Conservation (phyloP, 2,329 filamentous ascomycete species). For the Chaetomiaceae sp. region DNA sequence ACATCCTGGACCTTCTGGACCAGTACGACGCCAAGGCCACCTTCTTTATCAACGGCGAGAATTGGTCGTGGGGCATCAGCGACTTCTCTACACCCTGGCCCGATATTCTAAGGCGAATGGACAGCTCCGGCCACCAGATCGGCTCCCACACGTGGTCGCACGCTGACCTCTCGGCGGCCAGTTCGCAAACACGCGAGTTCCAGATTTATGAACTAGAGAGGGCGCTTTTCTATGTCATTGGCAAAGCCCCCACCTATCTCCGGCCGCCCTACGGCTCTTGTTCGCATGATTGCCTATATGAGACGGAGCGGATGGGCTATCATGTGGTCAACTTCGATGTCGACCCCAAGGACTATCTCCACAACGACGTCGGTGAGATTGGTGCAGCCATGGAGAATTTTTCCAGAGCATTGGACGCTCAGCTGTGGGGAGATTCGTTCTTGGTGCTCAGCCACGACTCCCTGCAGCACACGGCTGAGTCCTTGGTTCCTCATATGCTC, state of each 20-base stretch:
- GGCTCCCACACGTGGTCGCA: slow-evolving; percentile 37
- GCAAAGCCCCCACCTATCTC: slow-evolving; percentile 36
- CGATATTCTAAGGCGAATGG: slow-evolving; percentile 29
- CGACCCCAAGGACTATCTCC: slow-evolving; percentile 48
- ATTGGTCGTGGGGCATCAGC: slow-evolving; percentile 29
- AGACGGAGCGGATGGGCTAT: slow-evolving; percentile 35
- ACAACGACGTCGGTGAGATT: slow-evolving; percentile 38
- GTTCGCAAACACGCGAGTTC: slow-evolving; percentile 20
- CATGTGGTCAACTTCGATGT: slow-evolving; percentile 47
- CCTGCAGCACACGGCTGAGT: slow-evolving; percentile 33
- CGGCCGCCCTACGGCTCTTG: slow-evolving; percentile 33
- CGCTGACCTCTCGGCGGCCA: slow-evolving; percentile 29
- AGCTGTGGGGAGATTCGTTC: slow-evolving; percentile 34
- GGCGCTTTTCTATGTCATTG: slow-evolving; percentile 31
- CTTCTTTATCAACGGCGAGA: slow-evolving; percentile 36
- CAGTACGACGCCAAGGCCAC: slow-evolving; percentile 32
- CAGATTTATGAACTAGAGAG: slow-evolving; percentile 33
- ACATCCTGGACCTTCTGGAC: slow-evolving; percentile 34
- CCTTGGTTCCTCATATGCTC: slow-evolving; percentile 40
- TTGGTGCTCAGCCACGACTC: slow-evolving; percentile 43
- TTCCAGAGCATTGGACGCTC: slow-evolving; percentile 31
- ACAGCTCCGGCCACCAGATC: slow-evolving; percentile 35
- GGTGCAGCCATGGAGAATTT: slow-evolving; percentile 43
- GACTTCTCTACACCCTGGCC: slow-evolving; percentile 28
- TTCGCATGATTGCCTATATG: slow-evolving; percentile 18